Percentiles rank a stretch among this genome's conserved stretches.
Conservation (phyloP, 331 rosid genomes). For the Malus hybrid region DNA sequence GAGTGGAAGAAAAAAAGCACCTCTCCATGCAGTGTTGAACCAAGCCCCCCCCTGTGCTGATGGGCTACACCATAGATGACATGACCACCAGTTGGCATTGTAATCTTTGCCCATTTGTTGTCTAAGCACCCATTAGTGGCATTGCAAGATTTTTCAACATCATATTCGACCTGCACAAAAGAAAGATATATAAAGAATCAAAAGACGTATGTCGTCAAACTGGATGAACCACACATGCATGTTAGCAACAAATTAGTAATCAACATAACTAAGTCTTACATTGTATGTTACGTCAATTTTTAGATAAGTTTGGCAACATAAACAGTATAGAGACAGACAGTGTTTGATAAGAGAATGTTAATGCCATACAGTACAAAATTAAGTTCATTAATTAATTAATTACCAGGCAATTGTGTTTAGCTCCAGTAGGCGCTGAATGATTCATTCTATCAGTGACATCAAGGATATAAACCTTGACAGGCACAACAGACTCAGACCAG, state of each 20-base stretch:
- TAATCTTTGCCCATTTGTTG: constrained; percentile 2
- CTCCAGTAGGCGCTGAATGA: background rate
- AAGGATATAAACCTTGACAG: constrained; percentile 35
- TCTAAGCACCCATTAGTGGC: constrained; percentile 1
- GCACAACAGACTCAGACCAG: constrained; percentile 38
- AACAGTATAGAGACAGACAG: too few relatives aligned
- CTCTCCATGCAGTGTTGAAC: constrained; percentile 35
- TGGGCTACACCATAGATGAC: constrained; percentile 46
- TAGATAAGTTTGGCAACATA: too few relatives aligned
- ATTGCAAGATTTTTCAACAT: constrained; percentile 21
- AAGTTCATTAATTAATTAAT: too few relatives aligned
- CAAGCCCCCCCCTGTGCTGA: constrained; percentile 36
- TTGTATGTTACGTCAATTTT: too few relatives aligned
- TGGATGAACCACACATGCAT: too few relatives aligned
- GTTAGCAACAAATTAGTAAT: too few relatives aligned
- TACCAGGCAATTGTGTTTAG: too few relatives aligned
- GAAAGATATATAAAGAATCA: background rate
- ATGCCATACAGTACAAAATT: too few relatives aligned
- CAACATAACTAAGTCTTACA: too few relatives aligned
- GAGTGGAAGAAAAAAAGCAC: constrained; percentile 3
- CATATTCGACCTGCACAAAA: constrained; percentile 25
- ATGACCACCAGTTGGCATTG: constrained; percentile 26
- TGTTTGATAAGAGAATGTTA: too few relatives aligned
- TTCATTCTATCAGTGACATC: constrained; percentile 36
- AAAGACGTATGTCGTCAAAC: too few relatives aligned